Base-by-base conservation (phyloP, 441 rosid species). In the Adansonia rubrostipa region DNA sequence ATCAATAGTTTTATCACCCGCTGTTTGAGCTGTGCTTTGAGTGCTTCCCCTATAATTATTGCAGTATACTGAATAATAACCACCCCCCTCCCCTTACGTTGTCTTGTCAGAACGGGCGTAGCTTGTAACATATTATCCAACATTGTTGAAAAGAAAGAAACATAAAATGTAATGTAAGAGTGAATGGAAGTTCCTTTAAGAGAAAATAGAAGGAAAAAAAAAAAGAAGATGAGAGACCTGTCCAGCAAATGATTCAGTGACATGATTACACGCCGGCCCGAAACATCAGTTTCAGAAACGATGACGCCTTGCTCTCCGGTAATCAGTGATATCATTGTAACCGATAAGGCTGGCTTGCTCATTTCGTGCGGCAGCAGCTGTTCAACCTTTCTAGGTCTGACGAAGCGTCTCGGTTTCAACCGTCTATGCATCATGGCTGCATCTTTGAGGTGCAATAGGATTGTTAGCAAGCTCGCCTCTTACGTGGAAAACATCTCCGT, bases 31-130 rank as follows among this genome's bases (percentile, higher is more conserved):
- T 1, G 83, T 0, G 92, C 92, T 82, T 94, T 93, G n/a, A 93
- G 83, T 4, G 93, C 94, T 81, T 93, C 92, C 14, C 97, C 97
- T 22, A 89, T 90, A 0, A 93, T 90, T 60, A 89, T 84, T 1
- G 84, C 81, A 14, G 9, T 80, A 80, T 85, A 90, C 83, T 80
- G 80, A 4, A 51, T 69, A 45, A 28, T 28, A 28, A 28, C 1
- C 36, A 19, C n/a, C 36, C 36, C 79, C 89, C 5, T 77, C 68
- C 36, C 36, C 36, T 28, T 28, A 1, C 1, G 36, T 0, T 75
- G 78, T 3, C 77, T 76, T 4, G 61, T 83, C 3, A 42, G 44
- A 79, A 86, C 84, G 0, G 88, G 93, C 24, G 61, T 82, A 0
- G 89, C 78, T 42, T 92, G 84, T 28, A 40, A 87, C 81, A 60